Base-by-base conservation (phyloP, 176 grass and related monocot genomes). In the Panicum miliaceum region DNA sequence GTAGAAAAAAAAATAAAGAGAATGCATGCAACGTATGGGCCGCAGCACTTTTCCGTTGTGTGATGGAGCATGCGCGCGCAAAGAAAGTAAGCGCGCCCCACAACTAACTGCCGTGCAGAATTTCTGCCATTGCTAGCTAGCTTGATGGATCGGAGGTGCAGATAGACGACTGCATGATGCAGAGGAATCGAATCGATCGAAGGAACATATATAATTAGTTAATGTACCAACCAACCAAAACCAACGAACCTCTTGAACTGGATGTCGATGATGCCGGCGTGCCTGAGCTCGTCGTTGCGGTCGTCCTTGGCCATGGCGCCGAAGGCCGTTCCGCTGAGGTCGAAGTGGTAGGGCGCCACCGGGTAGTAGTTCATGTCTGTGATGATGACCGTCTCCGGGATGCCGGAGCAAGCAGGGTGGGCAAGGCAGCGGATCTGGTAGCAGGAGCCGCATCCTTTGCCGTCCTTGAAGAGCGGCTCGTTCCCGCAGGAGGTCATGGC, bases 341-440 rank as follows among this genome's bases (percentile, higher is more conserved):
- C 91, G 87, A 92, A 92, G 87, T 92, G 91, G 81, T 52, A 87
- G 20, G 62, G 84, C n/a, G 89, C 69, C 8, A 90, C 75, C 0
- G 89, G 89, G 89, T 90, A 90, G 84, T 90, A 90, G 89, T 90
- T 90, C 89, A 90, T 90, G 88, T 93, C 91, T 10, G 91, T 90
- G 78, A 93, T 90, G 73, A 83, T 75, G 22, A 93, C 67, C 12
- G 88, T 93, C 82, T 84, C 87, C 45, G 85, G 78, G 8, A 66
- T 1, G 50, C 88, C 91, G 12, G 91, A 93, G 85, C 91, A 93
- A 0, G 91, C 91, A 6, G 73, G 57, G 76, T 93, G 78, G 25
- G 27, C 43, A 6, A 68, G 50, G 82, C 91, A 93, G 2, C 82
- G 40, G 48, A 93, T 87, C 91, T 81, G 63, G 64, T 81, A 81